These are phyloP conservation scores for Termitomyces sp. DNA, from an alignment of 768 basidiomycete species.

Conservation along the genomic window DNA sequence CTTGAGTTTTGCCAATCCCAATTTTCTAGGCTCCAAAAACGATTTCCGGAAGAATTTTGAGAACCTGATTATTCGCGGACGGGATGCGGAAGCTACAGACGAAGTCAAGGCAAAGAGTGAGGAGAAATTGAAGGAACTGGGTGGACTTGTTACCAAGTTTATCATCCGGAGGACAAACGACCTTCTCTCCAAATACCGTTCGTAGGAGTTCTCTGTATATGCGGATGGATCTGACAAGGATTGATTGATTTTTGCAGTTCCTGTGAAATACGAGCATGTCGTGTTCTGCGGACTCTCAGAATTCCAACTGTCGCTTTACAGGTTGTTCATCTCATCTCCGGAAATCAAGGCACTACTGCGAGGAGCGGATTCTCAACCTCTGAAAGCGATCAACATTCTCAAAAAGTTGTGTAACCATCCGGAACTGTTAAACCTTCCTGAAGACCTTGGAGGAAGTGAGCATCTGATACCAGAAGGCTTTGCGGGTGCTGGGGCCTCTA, in stretches of 20 bases:
- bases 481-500: constrained; percentile 44
- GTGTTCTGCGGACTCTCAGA: constrained; percentile 87
- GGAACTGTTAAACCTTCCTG: constrained; percentile 79
- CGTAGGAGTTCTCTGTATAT: constrained; percentile 23
- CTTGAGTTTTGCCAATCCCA: constrained; percentile 89
- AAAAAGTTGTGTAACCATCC: constrained; percentile 97
- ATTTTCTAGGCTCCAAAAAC: constrained; percentile 80
- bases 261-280: constrained; percentile 98
- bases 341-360: constrained; percentile 88
- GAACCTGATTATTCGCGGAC: constrained; percentile 82
- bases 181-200: constrained; percentile 89
- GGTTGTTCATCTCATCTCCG: constrained; percentile 86
- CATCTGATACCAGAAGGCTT: constrained; percentile 79
- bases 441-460: constrained; percentile 80
- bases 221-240: neutral
- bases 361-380: constrained; percentile 85
- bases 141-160: constrained; percentile 83
- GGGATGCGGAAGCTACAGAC: constrained; percentile 83
- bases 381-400: constrained; percentile 91
- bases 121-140: constrained; percentile 88
- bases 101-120: constrained; percentile 75
- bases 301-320: constrained; percentile 82
- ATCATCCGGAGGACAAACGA: constrained; percentile 95
- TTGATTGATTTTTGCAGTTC: constrained; percentile 64
- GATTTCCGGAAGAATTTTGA: constrained; percentile 97